Evolutionary conservation across 2,329 filamentous ascomycete genomes (phyloP).

Genomic region (Scytalidium lignicola): DNA sequence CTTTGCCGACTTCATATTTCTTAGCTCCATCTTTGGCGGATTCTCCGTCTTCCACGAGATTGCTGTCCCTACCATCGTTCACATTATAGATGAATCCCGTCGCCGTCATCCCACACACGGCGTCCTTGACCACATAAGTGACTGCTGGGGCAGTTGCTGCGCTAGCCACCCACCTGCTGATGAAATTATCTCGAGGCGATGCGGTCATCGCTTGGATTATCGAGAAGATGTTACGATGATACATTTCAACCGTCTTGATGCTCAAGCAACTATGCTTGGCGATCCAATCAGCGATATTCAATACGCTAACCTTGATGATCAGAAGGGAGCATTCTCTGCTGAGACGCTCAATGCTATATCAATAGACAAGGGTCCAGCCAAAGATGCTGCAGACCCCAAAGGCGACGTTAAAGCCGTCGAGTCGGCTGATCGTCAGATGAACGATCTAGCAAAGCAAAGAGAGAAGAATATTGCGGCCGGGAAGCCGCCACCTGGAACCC

Average conservation of each 20-base stretch:
- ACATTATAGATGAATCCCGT: constrained; percentile 25
- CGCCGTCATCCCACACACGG: constrained; percentile 5
- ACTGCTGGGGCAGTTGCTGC: constrained; percentile 4
- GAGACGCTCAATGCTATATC: constrained; percentile 1
- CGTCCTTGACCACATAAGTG: constrained; percentile 1
- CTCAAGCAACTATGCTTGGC: constrained; percentile 1
- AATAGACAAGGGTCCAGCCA: neutral
- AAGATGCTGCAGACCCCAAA: neutral
- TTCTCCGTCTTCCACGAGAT: constrained; percentile 27
- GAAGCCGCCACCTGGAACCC: neutral
- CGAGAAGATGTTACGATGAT: neutral
- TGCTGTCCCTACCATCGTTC: constrained; percentile 27
- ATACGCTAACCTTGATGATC: neutral
- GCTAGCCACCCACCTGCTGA: neutral
- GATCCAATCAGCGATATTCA: neutral
- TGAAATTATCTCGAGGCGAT: constrained; percentile 1
- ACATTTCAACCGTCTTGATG: constrained; percentile 1
- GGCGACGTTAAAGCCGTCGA: no score
- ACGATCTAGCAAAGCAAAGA: constrained; percentile 1
- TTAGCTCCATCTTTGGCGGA: constrained; percentile 20
- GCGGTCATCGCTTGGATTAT: constrained; percentile 3
- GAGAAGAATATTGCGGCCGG: constrained; percentile 1
- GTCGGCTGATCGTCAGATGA: neutral
- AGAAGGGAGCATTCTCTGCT: constrained; percentile 1
- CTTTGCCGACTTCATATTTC: constrained; percentile 27